Evolutionary conservation across 1,284 basidiomycete genomes (phyloP).

Genomic region (Rhodotorula mucilaginosa): DNA sequence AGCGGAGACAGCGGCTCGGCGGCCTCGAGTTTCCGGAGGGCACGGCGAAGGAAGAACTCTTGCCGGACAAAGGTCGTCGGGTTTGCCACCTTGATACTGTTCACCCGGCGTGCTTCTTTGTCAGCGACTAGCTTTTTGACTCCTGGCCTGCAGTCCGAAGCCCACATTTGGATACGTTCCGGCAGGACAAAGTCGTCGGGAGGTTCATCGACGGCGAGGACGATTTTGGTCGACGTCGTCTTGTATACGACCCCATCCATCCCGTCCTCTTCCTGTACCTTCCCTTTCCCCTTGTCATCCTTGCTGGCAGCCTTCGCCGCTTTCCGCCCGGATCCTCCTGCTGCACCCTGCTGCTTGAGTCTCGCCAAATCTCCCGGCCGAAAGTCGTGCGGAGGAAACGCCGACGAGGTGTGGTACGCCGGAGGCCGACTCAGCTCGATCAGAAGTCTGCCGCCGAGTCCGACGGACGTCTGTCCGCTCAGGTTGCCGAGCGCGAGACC

Average conservation of each 20-base stretch:
- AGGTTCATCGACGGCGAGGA: constrained; percentile 34
- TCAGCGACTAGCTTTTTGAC: background rate
- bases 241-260: constrained; percentile 42
- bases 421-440: constrained; percentile 36
- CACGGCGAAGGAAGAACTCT: constrained; percentile 12
- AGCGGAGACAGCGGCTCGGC: constrained; percentile 17
- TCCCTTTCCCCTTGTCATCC: constrained; percentile 15
- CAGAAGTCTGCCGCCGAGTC: constrained; percentile 39
- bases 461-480: constrained; percentile 20
- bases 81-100: constrained; percentile 34
- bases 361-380: constrained; percentile 36
- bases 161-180: constrained; percentile 31
- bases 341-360: background rate
- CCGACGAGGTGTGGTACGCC: constrained; percentile 10
- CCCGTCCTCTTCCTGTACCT: constrained; percentile 15
- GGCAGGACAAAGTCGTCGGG: constrained; percentile 32
- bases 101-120: accelerated
- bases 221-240: constrained; percentile 37
- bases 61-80: constrained; percentile 35
- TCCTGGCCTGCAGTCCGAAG: background rate
- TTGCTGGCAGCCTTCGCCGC: background rate
- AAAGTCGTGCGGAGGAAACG: constrained; percentile 37
- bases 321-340: background rate
- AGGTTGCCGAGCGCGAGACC: constrained; percentile 23
- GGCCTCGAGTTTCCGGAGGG: constrained; percentile 15